phyloP scores from a whole-genome alignment of 495 filamentous ascomycete genomes.

The Xylaria longipes region DNA sequence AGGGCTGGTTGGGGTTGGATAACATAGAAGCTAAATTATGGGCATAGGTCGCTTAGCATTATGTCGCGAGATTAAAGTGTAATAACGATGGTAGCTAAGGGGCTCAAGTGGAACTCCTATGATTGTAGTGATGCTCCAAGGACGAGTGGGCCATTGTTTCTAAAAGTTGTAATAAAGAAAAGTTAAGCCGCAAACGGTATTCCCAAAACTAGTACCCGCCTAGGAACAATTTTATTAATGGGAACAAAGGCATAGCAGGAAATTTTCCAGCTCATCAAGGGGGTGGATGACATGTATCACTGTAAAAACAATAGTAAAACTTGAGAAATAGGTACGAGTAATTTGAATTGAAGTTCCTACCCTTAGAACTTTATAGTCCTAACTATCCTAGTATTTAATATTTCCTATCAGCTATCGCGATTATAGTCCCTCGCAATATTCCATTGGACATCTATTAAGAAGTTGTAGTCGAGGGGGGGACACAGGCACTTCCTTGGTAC shows the following conservation, averaged over 20 bases:
- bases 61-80: background rate
- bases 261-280: background rate
- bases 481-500: background rate
- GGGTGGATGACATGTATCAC: background rate
- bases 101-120: background rate
- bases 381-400: background rate
- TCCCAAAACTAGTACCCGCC: background rate
- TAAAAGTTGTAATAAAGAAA: background rate
- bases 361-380: background rate
- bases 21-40: background rate
- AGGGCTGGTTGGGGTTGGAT: background rate
- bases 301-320: background rate
- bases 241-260: background rate
- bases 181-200: background rate
- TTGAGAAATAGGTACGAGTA: background rate
- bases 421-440: background rate
- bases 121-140: background rate
- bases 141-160: background rate
- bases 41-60: background rate
- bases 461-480: background rate
- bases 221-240: background rate
- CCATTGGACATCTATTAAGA: background rate
- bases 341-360: background rate
- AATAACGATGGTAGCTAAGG: slow-evolving; percentile 1
- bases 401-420: background rate